phyloP scores from a whole-genome alignment of 2,329 filamentous ascomycete genomes.

The Triangularia setosa region DNA sequence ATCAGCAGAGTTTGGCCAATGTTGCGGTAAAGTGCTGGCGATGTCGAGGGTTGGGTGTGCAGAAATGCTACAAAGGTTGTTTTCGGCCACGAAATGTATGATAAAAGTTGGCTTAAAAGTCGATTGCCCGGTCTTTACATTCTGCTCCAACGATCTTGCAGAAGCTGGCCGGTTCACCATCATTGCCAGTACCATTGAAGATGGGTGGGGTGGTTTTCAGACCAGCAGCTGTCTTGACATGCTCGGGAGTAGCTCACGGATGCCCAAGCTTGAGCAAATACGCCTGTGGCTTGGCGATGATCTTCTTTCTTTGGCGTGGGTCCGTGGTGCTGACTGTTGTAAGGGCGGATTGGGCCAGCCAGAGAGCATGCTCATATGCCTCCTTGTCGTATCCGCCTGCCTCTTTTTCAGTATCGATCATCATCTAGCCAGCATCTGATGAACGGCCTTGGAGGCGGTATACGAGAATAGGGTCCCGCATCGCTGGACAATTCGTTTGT shows the following conservation, averaged over 20 bases:
- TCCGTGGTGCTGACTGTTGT: background rate
- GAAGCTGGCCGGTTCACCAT: constrained; percentile 2
- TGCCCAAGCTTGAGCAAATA: constrained; percentile 15
- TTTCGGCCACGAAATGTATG: constrained; percentile 14
- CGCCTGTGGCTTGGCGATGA: background rate
- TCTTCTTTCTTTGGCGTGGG: background rate
- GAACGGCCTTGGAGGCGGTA: background rate
- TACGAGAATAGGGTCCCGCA: constrained; percentile 1
- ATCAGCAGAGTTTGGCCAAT: constrained; percentile 12
- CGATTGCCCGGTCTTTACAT: background rate
- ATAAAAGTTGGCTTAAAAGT: constrained; percentile 9
- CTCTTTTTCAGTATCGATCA: constrained; percentile 2
- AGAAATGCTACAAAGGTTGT: constrained; percentile 12
- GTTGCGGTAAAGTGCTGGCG: constrained; percentile 21
- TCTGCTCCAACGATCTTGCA: constrained; percentile 8
- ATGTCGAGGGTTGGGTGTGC: constrained; percentile 20
- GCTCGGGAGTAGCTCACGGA: background rate
- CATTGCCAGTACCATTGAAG: constrained; percentile 2
- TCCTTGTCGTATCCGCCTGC: constrained; percentile 12
- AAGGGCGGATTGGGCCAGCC: background rate
- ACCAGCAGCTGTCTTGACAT: background rate
- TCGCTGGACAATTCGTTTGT: background rate
- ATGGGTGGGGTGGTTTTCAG: background rate
- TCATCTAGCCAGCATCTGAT: background rate
- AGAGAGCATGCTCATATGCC: constrained; percentile 10